These are phyloP conservation scores for Sclerotinia sclerotiorum DNA, from an alignment of 2,329 filamentous ascomycete genomes.

Conservation along the genomic window DNA sequence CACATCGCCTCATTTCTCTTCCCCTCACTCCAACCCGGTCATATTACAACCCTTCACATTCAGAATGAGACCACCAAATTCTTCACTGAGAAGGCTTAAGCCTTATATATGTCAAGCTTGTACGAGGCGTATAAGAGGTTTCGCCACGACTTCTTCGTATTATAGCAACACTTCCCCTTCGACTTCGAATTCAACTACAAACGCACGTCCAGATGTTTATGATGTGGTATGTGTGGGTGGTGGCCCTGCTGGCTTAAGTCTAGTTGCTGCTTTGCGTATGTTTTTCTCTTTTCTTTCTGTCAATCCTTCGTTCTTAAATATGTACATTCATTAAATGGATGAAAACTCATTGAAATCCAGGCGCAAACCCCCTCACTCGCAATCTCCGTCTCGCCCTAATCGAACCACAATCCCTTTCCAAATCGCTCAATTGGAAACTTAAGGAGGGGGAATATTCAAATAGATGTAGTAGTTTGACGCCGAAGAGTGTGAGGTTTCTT, in stretches of 20 bases:
- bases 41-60: neutral
- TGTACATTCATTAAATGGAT: neutral
- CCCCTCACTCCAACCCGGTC: neutral
- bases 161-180: conserved; percentile 8
- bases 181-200: neutral
- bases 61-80: conserved; percentile 8
- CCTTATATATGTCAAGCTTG: conserved; percentile 20
- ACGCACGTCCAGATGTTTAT: conserved; percentile 35
- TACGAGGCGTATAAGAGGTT: conserved; percentile 14
- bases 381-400: conserved; percentile 82
- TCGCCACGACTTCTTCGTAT: conserved; percentile 12
- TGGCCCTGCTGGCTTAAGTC: conserved; percentile 67
- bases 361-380: conserved; percentile 71
- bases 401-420: conserved; percentile 81
- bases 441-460: conserved; percentile 77
- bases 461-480: conserved; percentile 92
- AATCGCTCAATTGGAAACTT: conserved; percentile 65
- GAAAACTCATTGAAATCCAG: conserved; percentile 46
- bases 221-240: conserved; percentile 43
- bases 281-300: conserved; percentile 24
- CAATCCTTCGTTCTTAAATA: neutral
- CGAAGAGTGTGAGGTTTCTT: conserved; percentile 80
- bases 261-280: conserved; percentile 74
- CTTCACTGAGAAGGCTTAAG: neutral
- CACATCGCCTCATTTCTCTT: neutral